phyloP scores from a whole-genome alignment of 306 rosid genomes.

The Vigna radiata region DNA sequence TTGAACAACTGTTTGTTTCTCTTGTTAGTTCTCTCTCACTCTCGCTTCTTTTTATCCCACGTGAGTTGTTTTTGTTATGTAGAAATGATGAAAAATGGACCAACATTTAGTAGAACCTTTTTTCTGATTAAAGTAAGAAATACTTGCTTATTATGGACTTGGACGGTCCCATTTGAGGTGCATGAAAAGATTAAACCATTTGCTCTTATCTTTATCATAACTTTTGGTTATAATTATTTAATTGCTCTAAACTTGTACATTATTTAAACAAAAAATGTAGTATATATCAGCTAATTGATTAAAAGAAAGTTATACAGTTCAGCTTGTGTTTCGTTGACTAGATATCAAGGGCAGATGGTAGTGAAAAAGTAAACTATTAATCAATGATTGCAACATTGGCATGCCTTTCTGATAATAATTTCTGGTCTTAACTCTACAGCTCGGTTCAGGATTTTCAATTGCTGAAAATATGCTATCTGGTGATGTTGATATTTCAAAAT shows the following conservation, averaged over 20 bases:
- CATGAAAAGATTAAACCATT: conserved; percentile 19
- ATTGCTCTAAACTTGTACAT: not conserved
- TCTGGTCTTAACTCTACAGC: conserved; percentile 64
- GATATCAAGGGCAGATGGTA: conserved; percentile 14
- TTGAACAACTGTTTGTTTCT: conserved; percentile 80
- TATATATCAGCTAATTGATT: conserved; percentile 1
- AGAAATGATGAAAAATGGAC: conserved; percentile 7
- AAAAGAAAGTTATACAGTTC: conserved; percentile 15
- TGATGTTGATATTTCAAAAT: conserved; percentile 64
- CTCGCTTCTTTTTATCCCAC: not conserved
- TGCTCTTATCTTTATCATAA: not conserved
- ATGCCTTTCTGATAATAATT: conserved; percentile 48
- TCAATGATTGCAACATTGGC: conserved; percentile 9
- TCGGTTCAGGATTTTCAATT: conserved; percentile 78
- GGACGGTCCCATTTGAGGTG: conserved; percentile 7
- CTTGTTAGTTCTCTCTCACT: conserved; percentile 62
- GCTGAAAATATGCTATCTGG: conserved; percentile 69
- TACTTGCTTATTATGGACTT: not conserved
- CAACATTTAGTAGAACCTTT: conserved; percentile 16
- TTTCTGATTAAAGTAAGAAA: conserved; percentile 6
- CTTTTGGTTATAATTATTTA: not conserved
- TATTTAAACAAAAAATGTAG: not conserved
- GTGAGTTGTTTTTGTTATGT: conserved; percentile 16
- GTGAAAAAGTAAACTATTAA: not conserved
- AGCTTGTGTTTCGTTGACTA: conserved; percentile 8